Evolutionary conservation across 1,284 basidiomycete genomes (phyloP).

Genomic region (Sanghuangporus sanghuang): DNA sequence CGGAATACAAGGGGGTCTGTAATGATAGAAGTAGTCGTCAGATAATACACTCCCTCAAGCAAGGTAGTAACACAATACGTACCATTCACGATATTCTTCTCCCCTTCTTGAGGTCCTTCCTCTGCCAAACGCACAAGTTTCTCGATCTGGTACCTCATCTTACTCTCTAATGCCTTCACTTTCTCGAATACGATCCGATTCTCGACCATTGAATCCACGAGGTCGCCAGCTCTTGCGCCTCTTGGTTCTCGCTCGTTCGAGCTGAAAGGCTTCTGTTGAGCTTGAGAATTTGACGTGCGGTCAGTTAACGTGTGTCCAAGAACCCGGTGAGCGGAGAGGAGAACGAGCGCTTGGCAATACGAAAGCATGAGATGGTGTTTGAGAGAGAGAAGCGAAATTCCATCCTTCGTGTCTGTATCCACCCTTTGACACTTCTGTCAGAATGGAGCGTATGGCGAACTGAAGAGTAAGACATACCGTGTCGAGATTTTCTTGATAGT

Average conservation of each 20-base stretch:
- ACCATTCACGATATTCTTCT: slow-evolving; percentile 63
- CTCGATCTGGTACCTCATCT: slow-evolving; percentile 94
- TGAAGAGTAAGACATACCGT: slow-evolving; percentile 38
- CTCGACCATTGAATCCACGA: slow-evolving; percentile 71
- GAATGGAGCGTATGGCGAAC: neutral
- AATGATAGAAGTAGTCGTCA: slow-evolving; percentile 6
- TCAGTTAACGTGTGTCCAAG: slow-evolving; percentile 55
- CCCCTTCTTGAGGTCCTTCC: slow-evolving; percentile 48
- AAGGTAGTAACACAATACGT: slow-evolving; percentile 20
- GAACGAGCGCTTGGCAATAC: slow-evolving; percentile 83
- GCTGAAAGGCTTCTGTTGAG: slow-evolving; percentile 42
- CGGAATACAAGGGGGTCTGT: slow-evolving; percentile 87
- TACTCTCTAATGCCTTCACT: slow-evolving; percentile 72
- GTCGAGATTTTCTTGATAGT: slow-evolving; percentile 47
- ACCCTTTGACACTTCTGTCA: slow-evolving; percentile 22
- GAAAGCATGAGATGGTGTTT: slow-evolving; percentile 86
- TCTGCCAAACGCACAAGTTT: slow-evolving; percentile 77
- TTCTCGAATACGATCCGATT: slow-evolving; percentile 76
- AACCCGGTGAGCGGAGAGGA: slow-evolving; percentile 67
- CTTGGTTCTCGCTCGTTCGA: slow-evolving; percentile 44
- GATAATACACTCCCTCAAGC: neutral
- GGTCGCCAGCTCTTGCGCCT: slow-evolving; percentile 55
- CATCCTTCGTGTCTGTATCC: slow-evolving; percentile 64
- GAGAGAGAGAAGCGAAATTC: slow-evolving; percentile 86
- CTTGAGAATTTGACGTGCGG: slow-evolving; percentile 39